phyloP scores from a whole-genome alignment of 2,329 filamentous ascomycete genomes.

The Neofusicoccum ribis region DNA sequence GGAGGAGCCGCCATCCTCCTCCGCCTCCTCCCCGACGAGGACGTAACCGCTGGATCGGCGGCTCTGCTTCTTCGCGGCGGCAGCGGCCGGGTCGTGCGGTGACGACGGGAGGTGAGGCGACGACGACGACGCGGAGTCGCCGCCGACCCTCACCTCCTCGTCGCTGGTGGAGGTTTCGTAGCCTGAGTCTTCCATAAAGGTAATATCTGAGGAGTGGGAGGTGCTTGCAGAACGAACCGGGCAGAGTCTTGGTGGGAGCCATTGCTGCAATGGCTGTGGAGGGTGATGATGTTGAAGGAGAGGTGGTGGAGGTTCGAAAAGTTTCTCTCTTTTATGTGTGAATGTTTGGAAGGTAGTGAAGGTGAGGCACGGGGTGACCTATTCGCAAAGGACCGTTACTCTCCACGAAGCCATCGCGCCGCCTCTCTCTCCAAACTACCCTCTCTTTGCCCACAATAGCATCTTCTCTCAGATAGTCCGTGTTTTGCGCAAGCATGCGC shows the following conservation, averaged over 20 bases:
- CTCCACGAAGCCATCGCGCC: too few relatives aligned
- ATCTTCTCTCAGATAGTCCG: too few relatives aligned
- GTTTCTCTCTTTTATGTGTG: background rate
- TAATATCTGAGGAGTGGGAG: background rate
- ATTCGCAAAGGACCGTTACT: too few relatives aligned
- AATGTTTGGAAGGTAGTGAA: too few relatives aligned
- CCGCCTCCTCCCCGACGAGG: background rate
- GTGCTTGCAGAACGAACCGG: background rate
- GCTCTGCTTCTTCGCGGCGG: background rate
- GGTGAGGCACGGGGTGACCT: too few relatives aligned
- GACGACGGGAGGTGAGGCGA: background rate
- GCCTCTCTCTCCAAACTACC: too few relatives aligned
- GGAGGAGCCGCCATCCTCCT: background rate
- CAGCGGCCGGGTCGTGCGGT: too few relatives aligned
- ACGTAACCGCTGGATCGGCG: background rate
- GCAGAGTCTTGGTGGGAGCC: background rate
- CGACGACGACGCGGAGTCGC: background rate
- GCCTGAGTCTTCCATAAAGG: background rate
- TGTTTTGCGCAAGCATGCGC: too few relatives aligned
- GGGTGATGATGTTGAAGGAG: background rate
- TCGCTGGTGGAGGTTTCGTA: background rate
- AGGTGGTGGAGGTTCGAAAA: background rate
- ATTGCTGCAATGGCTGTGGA: background rate
- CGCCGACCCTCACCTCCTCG: background rate
- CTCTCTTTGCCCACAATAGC: too few relatives aligned